Conservation (phyloP, 2,329 filamentous ascomycete species). For the Chrysoporthe deuterocubensis region DNA sequence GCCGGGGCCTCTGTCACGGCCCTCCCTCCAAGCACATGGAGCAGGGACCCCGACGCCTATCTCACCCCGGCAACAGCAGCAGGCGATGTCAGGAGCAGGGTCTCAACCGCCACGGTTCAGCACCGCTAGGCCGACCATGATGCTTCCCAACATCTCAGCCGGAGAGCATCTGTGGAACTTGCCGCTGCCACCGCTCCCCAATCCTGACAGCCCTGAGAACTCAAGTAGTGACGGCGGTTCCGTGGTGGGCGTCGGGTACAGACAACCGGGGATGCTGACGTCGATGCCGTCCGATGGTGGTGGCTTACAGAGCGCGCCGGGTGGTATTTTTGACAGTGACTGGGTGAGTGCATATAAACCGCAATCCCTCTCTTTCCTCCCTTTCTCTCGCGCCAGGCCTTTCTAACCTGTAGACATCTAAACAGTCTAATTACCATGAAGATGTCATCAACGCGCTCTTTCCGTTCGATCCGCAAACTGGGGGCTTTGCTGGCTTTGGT, state of each 20-base stretch:
- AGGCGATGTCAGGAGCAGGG: slow-evolving; percentile 24
- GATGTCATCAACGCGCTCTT: slow-evolving; percentile 33
- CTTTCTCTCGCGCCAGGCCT: not conserved
- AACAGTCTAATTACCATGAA: slow-evolving; percentile 27
- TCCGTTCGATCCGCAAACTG: slow-evolving; percentile 35
- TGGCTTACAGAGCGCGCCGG: not conserved
- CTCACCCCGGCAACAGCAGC: slow-evolving; percentile 18
- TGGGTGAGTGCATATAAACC: slow-evolving; percentile 18
- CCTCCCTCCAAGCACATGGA: not conserved
- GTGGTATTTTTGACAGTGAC: slow-evolving; percentile 9
- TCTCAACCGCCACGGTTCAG: not conserved
- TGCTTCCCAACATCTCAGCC: slow-evolving; percentile 52
- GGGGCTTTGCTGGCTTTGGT: slow-evolving; percentile 31
- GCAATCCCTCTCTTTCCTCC: not conserved
- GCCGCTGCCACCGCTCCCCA: slow-evolving; percentile 44
- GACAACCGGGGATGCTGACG: slow-evolving; percentile 9
- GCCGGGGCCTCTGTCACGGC: not conserved
- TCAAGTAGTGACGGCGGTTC: slow-evolving; percentile 46
- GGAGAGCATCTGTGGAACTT: slow-evolving; percentile 52
- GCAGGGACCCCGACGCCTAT: slow-evolving; percentile 7
- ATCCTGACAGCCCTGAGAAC: slow-evolving; percentile 47
- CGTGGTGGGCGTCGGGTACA: slow-evolving; percentile 32
- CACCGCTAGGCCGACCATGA: slow-evolving; percentile 36
- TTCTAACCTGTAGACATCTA: not conserved
- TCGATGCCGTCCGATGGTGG: slow-evolving; percentile 7